Evolutionary conservation across 768 basidiomycete genomes (phyloP).

Genomic region (Imleria badia): DNA sequence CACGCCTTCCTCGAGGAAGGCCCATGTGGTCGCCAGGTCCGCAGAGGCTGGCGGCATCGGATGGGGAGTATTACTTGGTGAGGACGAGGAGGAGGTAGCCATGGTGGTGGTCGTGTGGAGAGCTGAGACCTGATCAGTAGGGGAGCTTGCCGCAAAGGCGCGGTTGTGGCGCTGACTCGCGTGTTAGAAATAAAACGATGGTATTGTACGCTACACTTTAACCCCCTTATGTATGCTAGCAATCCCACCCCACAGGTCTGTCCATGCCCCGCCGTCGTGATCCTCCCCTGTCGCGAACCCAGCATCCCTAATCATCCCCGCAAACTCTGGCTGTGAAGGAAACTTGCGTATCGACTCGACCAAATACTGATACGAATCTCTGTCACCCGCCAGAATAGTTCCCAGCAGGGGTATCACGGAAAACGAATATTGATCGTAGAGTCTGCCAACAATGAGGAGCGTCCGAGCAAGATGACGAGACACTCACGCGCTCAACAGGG

Average conservation of each 20-base stretch:
- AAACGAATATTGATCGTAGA: constrained; percentile 97
- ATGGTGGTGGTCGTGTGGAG: constrained; percentile 33
- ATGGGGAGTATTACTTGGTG: constrained; percentile 33
- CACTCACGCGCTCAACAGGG: constrained; percentile 80
- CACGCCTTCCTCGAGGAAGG: constrained; percentile 79
- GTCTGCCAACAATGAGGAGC: constrained; percentile 41
- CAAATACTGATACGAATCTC: constrained; percentile 94
- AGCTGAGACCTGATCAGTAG: constrained; percentile 13
- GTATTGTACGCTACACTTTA: constrained; percentile 38
- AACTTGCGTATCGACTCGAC: constrained; percentile 97
- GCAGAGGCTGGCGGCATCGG: constrained; percentile 66
- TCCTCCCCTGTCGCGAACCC: constrained; percentile 77
- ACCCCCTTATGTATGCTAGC: constrained; percentile 84
- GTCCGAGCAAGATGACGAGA: neutral
- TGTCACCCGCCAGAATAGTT: constrained; percentile 94
- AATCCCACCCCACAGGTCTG: constrained; percentile 84
- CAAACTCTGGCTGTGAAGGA: constrained; percentile 85
- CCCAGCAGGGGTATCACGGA: constrained; percentile 91
- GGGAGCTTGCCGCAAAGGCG: constrained; percentile 22
- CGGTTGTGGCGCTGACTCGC: constrained; percentile 29
- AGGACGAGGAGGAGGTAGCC: constrained; percentile 31
- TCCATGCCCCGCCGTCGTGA: constrained; percentile 82
- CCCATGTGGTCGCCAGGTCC: constrained; percentile 85
- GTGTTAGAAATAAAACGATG: neutral
- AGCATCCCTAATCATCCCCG: constrained; percentile 82